Conservation (phyloP, 176 grass and related monocot species). For the Triticum monococcum region DNA sequence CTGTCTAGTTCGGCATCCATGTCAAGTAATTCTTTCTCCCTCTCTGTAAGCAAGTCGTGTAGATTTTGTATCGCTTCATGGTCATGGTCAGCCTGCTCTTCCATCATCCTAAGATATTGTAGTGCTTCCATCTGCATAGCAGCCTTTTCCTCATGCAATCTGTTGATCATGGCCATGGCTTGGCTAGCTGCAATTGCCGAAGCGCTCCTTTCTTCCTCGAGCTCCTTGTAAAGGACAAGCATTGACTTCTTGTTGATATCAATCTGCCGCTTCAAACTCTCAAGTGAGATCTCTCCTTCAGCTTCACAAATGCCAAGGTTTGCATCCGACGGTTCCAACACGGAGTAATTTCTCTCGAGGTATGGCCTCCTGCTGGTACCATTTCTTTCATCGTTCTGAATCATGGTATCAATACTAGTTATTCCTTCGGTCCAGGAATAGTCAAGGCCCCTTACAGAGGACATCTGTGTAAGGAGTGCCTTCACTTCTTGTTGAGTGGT, state of each 20-base stretch:
- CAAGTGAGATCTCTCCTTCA: constrained; percentile 54
- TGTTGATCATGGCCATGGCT: constrained; percentile 94
- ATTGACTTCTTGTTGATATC: constrained; percentile 60
- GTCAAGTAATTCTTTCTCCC: constrained; percentile 89
- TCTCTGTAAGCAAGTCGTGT: constrained; percentile 78
- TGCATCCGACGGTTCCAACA: constrained; percentile 62
- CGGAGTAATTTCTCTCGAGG: constrained; percentile 62
- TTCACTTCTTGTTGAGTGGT: constrained; percentile 78
- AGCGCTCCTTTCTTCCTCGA: constrained; percentile 85
- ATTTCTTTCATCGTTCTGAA: constrained; percentile 46
- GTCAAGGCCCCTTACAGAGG: constrained; percentile 48
- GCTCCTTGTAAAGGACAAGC: constrained; percentile 65
- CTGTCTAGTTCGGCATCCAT: constrained; percentile 57
- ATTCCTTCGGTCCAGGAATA: constrained; percentile 33
- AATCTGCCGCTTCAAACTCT: constrained; percentile 60
- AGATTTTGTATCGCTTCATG: constrained; percentile 71
- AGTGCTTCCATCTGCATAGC: constrained; percentile 91
- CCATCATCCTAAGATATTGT: constrained; percentile 94
- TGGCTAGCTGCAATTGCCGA: constrained; percentile 79
- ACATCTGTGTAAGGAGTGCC: constrained; percentile 77
- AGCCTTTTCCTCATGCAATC: constrained; percentile 87
- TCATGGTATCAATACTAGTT: constrained; percentile 29
- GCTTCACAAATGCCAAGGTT: constrained; percentile 40
- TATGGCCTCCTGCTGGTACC: constrained; percentile 40
- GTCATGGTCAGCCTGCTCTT: constrained; percentile 91